These are phyloP conservation scores for Bipolaris bicolor DNA, from an alignment of 2,329 filamentous ascomycete genomes.

Conservation along the genomic window DNA sequence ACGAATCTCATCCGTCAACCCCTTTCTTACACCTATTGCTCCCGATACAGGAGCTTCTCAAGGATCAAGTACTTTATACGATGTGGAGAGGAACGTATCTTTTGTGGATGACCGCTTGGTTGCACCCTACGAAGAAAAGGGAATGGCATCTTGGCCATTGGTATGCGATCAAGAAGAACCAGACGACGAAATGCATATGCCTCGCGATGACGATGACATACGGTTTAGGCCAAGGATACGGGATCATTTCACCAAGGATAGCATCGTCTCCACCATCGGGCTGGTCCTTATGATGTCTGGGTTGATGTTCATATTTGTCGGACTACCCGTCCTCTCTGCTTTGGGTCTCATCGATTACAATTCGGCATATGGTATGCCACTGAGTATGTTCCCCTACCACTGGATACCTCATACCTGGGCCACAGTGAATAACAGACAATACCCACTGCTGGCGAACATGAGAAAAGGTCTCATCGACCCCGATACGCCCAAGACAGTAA, in stretches of 20 bases:
- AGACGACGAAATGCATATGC: constrained; percentile 63
- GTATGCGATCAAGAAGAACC: constrained; percentile 59
- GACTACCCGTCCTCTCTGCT: constrained; percentile 58
- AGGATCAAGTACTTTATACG: constrained; percentile 26
- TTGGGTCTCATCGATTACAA: constrained; percentile 50
- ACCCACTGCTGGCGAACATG: constrained; percentile 57
- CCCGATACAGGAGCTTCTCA: constrained; percentile 35
- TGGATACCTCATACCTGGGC: constrained; percentile 50
- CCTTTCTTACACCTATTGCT: constrained; percentile 39
- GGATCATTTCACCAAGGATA: constrained; percentile 55
- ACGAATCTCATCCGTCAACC: constrained; percentile 21
- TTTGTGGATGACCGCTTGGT: constrained; percentile 56
- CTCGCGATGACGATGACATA: constrained; percentile 57
- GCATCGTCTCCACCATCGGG: constrained; percentile 53
- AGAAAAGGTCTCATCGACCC: constrained; percentile 58
- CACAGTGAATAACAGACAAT: constrained; percentile 55
- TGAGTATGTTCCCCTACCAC: constrained; percentile 48
- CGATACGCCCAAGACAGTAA: constrained; percentile 57
- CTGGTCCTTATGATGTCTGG: constrained; percentile 55
- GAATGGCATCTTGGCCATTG: constrained; percentile 52
- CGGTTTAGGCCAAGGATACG: constrained; percentile 50
- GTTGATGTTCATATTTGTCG: constrained; percentile 58
- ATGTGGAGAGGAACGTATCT: constrained; percentile 44
- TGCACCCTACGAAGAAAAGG: constrained; percentile 52
- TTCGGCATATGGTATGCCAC: constrained; percentile 48